phyloP scores from a whole-genome alignment of 257 asterid species.

The Pogostemon cablin region DNA sequence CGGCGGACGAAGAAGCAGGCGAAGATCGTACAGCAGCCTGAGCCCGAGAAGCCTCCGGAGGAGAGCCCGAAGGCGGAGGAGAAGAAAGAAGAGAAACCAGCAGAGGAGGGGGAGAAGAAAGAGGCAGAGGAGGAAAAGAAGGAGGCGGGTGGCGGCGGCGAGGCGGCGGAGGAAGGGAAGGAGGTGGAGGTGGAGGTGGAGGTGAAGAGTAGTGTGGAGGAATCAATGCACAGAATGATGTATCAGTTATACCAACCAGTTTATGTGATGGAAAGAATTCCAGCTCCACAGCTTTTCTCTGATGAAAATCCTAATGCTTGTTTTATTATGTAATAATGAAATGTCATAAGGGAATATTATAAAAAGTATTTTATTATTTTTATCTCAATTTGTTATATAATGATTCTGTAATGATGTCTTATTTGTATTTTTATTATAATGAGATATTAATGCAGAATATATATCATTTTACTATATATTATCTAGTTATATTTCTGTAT shows the following conservation, averaged over 20 bases:
- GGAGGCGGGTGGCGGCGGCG: conserved; percentile 35
- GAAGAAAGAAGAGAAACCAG: conserved; percentile 43
- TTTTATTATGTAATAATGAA: conserved; percentile 45
- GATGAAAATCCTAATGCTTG: conserved; percentile 96
- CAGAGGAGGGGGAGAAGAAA: conserved; percentile 34
- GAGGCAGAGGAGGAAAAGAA: conserved; percentile 61
- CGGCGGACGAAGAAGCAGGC: conserved; percentile 82
- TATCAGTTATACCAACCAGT: conserved; percentile 59
- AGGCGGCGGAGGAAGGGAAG: conserved; percentile 36
- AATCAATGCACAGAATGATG: conserved; percentile 48
- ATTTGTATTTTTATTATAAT: conserved; percentile 31
- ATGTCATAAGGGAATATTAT: background rate
- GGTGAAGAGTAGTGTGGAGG: conserved; percentile 36
- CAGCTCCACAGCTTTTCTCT: conserved; percentile 85
- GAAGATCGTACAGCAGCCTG: conserved; percentile 68
- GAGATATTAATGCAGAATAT: conserved; percentile 33
- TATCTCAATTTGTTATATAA: background rate
- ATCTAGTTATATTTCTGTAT: too few species aligned
- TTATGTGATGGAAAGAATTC: conserved; percentile 68
- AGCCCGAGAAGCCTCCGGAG: conserved; percentile 51
- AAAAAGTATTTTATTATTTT: background rate
- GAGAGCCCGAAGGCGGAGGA: conserved; percentile 57
- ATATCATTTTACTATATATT: background rate
- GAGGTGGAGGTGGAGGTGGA: conserved; percentile 30
- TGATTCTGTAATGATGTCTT: conserved; percentile 30